phyloP scores from a whole-genome alignment of 805 yeast genomes.

The Pichia pseudocactophila region DNA sequence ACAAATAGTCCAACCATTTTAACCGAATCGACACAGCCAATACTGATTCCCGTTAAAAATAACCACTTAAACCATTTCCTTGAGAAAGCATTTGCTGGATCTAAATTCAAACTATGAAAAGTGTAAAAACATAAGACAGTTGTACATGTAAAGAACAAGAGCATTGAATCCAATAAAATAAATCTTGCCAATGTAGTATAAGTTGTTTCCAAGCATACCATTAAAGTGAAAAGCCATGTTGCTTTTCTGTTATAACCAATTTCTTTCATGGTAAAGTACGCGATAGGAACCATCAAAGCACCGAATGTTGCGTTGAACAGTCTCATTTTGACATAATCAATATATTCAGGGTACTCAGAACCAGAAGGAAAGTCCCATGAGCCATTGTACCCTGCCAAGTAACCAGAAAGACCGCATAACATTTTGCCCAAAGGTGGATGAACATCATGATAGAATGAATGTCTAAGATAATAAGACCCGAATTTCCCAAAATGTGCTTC shows the following conservation, averaged over 20 bases:
- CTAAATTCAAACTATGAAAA: conserved; percentile 53
- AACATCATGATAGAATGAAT: conserved; percentile 77
- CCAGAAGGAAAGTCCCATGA: conserved; percentile 86
- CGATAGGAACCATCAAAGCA: conserved; percentile 76
- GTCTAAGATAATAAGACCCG: conserved; percentile 71
- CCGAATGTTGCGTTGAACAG: conserved; percentile 79
- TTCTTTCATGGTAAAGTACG: conserved; percentile 71
- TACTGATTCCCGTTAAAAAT: conserved; percentile 67
- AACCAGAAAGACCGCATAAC: conserved; percentile 71
- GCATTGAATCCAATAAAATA: conserved; percentile 85
- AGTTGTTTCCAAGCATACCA: conserved; percentile 76
- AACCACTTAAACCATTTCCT: conserved; percentile 94
- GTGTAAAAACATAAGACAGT: conserved; percentile 66
- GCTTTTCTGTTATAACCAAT: conserved; percentile 65
- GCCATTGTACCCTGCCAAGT: conserved; percentile 80
- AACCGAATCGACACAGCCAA: conserved; percentile 88
- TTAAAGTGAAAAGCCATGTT: conserved; percentile 68
- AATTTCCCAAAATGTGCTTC: conserved; percentile 93
- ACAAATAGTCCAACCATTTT: conserved; percentile 96
- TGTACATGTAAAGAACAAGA: conserved; percentile 80
- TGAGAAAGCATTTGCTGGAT: conserved; percentile 42
- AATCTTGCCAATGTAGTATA: conserved; percentile 82
- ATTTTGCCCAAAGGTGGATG: conserved; percentile 84
- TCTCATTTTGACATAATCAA: conserved; percentile 81
- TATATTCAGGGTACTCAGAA: conserved; percentile 59